Evolutionary conservation across 139 green algal genomes (phyloP), one percentile per base, ranked within the genome.

Genomic region (Auxenochlorella pyrenoidosa): DNA sequence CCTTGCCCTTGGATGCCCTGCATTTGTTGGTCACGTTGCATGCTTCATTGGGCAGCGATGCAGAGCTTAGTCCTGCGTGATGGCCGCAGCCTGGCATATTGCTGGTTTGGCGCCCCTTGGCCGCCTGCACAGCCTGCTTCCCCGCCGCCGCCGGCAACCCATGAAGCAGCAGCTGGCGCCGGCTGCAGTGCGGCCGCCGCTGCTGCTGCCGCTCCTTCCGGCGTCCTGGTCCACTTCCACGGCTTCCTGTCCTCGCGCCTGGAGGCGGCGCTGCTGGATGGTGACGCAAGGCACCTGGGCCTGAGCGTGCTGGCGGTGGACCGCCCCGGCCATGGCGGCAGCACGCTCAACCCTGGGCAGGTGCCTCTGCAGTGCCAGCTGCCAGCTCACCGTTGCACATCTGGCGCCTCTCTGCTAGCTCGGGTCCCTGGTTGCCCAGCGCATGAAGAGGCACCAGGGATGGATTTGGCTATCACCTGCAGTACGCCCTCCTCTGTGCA

Each of bases 271-370:
- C 54, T 84, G 58, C 40, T 89, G 6, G 54, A 89, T 15, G 38
- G 4, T 0, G 68, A 72, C 4, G 86, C 86, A 1, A 18, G 79
- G 38, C 21, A 77, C 43, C n/a, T 80, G 6, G 78, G 63, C 18
- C 41, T 87, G 43, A 63, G 26, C 19, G 44, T 89, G 41, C 24
- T 89, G 30, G 63, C 86, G 0, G 59, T 84, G 19, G 86, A 89
- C 86, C 86, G 86, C 32, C 81, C 86, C 1, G 86, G 86, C 24
- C 16, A 47, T 8, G 86, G 86, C 6, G 24, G 41, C 75, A 81
- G 59, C 81, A 82, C 78, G 4, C 38, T 58, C 16, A 60, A 86
- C 78, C 34, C 63, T 30, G 18, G 15, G 38, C 34, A 71, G 58
- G 75, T 59, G 5, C 47, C 47, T 54, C 6, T 10, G 47, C 47